A percentile compares a stretch with the other conserved stretches of the same genome.
Conservation (phyloP, 768 basidiomycete genomes). For the Neoboletus subvelutipes region DNA sequence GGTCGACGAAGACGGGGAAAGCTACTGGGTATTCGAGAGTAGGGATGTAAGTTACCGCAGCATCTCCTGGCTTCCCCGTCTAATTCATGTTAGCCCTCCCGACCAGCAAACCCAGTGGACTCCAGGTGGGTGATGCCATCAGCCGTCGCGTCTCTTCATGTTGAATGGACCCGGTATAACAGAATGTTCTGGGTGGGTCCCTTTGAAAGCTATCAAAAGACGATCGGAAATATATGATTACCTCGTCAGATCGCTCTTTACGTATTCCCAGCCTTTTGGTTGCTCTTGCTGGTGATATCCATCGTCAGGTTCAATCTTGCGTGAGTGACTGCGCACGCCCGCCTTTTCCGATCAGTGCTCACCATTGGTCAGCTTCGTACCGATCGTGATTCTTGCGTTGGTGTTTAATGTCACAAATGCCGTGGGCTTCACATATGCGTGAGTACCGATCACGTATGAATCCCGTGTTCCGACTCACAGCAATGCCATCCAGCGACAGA, state of each 20-base stretch:
- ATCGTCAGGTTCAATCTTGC: slow-evolving; percentile 84
- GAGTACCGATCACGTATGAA: slow-evolving; percentile 31
- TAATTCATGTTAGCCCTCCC: slow-evolving; percentile 61
- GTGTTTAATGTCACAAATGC: slow-evolving; percentile 96
- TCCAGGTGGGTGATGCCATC: slow-evolving; percentile 57
- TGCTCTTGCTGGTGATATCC: slow-evolving; percentile 82
- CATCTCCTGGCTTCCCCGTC: slow-evolving; percentile 1
- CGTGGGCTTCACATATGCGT: slow-evolving; percentile 97
- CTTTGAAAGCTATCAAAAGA: slow-evolving; percentile 5
- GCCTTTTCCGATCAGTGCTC: slow-evolving; percentile 7
- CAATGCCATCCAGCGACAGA: slow-evolving; percentile 57
- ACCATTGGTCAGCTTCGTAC: slow-evolving; percentile 68
- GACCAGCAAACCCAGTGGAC: slow-evolving; percentile 85
- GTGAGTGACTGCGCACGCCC: slow-evolving; percentile 46
- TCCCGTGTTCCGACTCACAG: slow-evolving; percentile 11
- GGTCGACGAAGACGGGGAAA: slow-evolving; percentile 96
- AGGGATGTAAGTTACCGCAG: slow-evolving; percentile 68
- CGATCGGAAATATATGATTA: slow-evolving; percentile 16
- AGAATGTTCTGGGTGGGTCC: slow-evolving; percentile 90
- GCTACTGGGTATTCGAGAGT: slow-evolving; percentile 97
- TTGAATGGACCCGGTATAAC: slow-evolving; percentile 7
- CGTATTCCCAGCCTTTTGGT: slow-evolving; percentile 86
- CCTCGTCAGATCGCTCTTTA: slow-evolving; percentile 76
- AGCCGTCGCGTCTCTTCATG: slow-evolving; percentile 2
- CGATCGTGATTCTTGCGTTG: slow-evolving; percentile 90